These are phyloP conservation scores for Barnettozyma populi DNA, from an alignment of 805 yeast genomes.

Conservation along the genomic window DNA sequence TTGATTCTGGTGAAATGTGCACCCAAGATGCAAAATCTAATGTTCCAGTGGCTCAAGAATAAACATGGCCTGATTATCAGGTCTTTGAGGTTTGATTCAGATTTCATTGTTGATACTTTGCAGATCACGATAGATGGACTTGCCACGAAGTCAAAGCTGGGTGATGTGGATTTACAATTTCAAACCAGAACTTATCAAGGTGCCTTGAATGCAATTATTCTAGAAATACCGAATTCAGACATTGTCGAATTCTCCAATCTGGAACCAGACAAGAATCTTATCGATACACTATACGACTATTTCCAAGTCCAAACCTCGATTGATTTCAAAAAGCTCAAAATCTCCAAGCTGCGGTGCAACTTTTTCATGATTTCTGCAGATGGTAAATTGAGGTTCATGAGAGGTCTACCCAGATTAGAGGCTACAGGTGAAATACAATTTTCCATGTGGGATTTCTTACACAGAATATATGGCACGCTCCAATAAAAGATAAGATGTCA, in stretches of 20 bases:
- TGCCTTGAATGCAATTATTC: slow-evolving; percentile 20
- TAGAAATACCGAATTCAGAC: slow-evolving; percentile 26
- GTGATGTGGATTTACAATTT: slow-evolving; percentile 26
- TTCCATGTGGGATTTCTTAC: slow-evolving; percentile 24
- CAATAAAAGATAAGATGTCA: not conserved
- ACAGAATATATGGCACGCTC: slow-evolving; percentile 5
- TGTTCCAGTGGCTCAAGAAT: slow-evolving; percentile 27
- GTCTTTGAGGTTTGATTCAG: slow-evolving; percentile 22
- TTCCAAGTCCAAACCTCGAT: slow-evolving; percentile 27
- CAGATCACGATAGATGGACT: slow-evolving; percentile 20
- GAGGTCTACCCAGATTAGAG: slow-evolving; percentile 18
- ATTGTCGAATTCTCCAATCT: slow-evolving; percentile 17
- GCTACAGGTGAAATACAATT: slow-evolving; percentile 18
- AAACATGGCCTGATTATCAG: slow-evolving; percentile 23
- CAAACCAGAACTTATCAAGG: slow-evolving; percentile 19
- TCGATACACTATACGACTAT: slow-evolving; percentile 18
- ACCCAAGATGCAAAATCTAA: slow-evolving; percentile 16
- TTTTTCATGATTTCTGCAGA: slow-evolving; percentile 17
- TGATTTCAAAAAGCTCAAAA: slow-evolving; percentile 18
- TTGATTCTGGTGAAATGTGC: slow-evolving; percentile 11
- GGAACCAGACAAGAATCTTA: slow-evolving; percentile 8
- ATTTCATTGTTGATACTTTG: slow-evolving; percentile 22
- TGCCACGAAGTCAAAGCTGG: slow-evolving; percentile 16
- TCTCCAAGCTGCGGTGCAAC: slow-evolving; percentile 17
- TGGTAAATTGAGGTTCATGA: slow-evolving; percentile 19